These are phyloP conservation scores for Fusarium chlamydosporum DNA, from an alignment of 2,329 filamentous ascomycete genomes.

Conservation along the genomic window DNA sequence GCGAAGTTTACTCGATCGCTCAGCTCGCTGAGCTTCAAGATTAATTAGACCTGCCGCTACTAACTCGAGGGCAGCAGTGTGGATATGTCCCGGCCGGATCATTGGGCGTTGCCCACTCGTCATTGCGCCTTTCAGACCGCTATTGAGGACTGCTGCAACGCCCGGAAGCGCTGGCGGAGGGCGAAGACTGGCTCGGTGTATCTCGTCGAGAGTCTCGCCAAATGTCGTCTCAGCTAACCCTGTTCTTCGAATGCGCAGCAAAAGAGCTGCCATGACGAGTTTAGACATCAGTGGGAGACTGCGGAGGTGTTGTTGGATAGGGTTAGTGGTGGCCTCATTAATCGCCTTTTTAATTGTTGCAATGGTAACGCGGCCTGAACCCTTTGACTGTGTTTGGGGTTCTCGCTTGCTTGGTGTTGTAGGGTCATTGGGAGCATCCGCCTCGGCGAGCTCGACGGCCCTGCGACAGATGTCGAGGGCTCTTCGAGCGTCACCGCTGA, in stretches of 20 bases:
- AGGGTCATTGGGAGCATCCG: slow-evolving; percentile 68
- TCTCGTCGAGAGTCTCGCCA: slow-evolving; percentile 89
- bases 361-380: slow-evolving; percentile 80
- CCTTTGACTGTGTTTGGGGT: slow-evolving; percentile 48
- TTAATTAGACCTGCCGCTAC: slow-evolving; percentile 90
- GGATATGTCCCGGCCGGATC: slow-evolving; percentile 63
- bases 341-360: slow-evolving; percentile 94
- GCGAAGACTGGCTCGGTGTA: slow-evolving; percentile 58
- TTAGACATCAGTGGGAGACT: slow-evolving; percentile 86
- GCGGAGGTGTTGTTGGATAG: slow-evolving; percentile 89
- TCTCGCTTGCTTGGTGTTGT: slow-evolving; percentile 73
- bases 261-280: slow-evolving; percentile 84
- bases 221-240: slow-evolving; percentile 90
- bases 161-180: slow-evolving; percentile 55
- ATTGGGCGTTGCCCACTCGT: slow-evolving; percentile 50
- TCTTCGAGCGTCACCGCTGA: slow-evolving; percentile 92
- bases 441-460: slow-evolving; percentile 94
- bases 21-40: slow-evolving; percentile 83
- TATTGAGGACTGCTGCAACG: slow-evolving; percentile 56
- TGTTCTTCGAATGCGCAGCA: slow-evolving; percentile 83
- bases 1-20: slow-evolving; percentile 88
- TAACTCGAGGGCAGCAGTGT: slow-evolving; percentile 82
- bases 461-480: slow-evolving; percentile 95
- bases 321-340: slow-evolving; percentile 92
- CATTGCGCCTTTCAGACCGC: slow-evolving; percentile 50